Conservation (phyloP, 2,329 filamentous ascomycete genomes). For the Colletotrichum sidae region DNA sequence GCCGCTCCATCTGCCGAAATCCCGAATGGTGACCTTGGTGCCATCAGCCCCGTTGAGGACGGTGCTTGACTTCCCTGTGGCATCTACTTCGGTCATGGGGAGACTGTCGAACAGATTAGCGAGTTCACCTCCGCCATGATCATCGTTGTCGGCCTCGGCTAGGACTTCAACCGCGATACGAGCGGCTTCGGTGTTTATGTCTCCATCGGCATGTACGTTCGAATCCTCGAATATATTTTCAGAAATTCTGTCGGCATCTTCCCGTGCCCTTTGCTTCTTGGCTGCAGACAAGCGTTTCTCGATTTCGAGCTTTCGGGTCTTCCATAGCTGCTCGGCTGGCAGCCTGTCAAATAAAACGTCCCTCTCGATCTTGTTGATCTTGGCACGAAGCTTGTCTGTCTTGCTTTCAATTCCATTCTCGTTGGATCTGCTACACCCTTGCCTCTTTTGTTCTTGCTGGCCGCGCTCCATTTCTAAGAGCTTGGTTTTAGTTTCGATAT, state of each 20-base stretch:
- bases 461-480: slow-evolving; percentile 70
- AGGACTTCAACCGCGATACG: slow-evolving; percentile 70
- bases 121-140: slow-evolving; percentile 51
- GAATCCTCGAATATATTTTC: slow-evolving; percentile 34
- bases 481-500: slow-evolving; percentile 78
- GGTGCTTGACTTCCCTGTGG: slow-evolving; percentile 68
- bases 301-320: slow-evolving; percentile 65
- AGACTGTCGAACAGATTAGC: slow-evolving; percentile 70
- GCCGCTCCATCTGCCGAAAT: slow-evolving; percentile 88
- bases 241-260: slow-evolving; percentile 43
- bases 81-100: slow-evolving; percentile 70
- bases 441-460: slow-evolving; percentile 56
- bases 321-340: slow-evolving; percentile 75
- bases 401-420: slow-evolving; percentile 61
- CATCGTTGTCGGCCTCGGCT: slow-evolving; percentile 67
- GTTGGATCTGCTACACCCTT: slow-evolving; percentile 50
- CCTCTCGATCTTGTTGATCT: slow-evolving; percentile 80
- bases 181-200: slow-evolving; percentile 68
- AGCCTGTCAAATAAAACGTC: slow-evolving; percentile 80
- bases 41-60: slow-evolving; percentile 65
- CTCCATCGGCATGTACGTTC: slow-evolving; percentile 51
- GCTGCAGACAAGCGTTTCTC: slow-evolving; percentile 70
- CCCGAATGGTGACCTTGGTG: slow-evolving; percentile 72
- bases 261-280: slow-evolving; percentile 54
- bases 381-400: slow-evolving; percentile 75